Evolutionary conservation across 2,329 filamentous ascomycete species (phyloP).

Genomic region (Fusarium sacchari): DNA sequence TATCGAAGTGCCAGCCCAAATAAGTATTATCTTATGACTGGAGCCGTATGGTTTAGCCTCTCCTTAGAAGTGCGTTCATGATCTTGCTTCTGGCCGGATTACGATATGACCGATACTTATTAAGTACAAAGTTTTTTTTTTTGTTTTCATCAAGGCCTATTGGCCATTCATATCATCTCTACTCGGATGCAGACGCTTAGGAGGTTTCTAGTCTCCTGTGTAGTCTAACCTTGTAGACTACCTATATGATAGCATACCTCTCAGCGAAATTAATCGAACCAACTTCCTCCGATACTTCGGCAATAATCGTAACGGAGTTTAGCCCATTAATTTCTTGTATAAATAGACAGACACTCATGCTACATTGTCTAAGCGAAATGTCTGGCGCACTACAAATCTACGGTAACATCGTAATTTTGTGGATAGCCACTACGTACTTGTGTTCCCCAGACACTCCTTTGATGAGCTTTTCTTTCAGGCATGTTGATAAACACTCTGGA

Average conservation of each 20-base stretch:
- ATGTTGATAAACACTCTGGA: no score
- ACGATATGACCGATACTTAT: background rate
- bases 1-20: fast-evolving
- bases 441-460: background rate
- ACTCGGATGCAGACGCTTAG: background rate
- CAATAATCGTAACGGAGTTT: background rate
- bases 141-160: fast-evolving
- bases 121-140: background rate
- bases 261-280: background rate
- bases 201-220: background rate
- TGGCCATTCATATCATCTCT: background rate
- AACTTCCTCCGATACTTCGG: background rate
- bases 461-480: background rate
- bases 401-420: background rate
- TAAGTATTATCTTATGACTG: no score
- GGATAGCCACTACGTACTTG: background rate
- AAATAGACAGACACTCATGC: background rate
- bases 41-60: background rate
- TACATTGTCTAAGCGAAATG: background rate
- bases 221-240: background rate
- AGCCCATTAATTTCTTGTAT: background rate
- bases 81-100: background rate
- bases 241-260: background rate
- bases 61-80: background rate
- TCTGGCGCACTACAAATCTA: background rate